phyloP scores from a whole-genome alignment of 352 stramenopile genomes.

The Pythium volutum region DNA sequence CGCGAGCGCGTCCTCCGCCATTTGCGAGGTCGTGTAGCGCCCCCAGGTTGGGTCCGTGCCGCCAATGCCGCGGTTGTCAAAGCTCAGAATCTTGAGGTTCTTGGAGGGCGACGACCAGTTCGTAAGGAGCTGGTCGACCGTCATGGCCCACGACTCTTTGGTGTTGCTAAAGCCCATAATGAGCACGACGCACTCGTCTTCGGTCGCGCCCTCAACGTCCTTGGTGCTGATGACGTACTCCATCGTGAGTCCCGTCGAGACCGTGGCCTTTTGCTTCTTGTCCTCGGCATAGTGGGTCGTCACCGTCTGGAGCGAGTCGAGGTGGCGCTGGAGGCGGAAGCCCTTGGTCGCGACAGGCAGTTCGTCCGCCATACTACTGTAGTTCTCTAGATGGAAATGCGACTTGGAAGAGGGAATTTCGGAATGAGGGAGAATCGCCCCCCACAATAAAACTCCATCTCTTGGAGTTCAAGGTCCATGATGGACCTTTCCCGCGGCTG shows the following conservation, averaged over 20 bases:
- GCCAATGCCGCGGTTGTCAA: slow-evolving; percentile 59
- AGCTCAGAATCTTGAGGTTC: slow-evolving; percentile 44
- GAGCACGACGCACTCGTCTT: slow-evolving; percentile 23
- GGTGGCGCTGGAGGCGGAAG: slow-evolving; percentile 40
- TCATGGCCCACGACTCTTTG: slow-evolving; percentile 24
- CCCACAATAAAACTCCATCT: too few species aligned
- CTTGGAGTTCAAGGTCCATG: too few species aligned
- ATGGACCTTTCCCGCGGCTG: too few species aligned
- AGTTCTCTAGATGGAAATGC: not conserved
- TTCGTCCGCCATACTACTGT: not conserved
- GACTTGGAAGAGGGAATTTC: too few species aligned
- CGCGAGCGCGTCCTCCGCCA: slow-evolving; percentile 58
- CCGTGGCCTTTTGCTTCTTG: slow-evolving; percentile 29
- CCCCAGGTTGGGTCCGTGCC: slow-evolving; percentile 41
- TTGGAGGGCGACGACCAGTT: slow-evolving; percentile 4
- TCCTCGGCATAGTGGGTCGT: slow-evolving; percentile 28
- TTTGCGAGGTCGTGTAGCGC: slow-evolving; percentile 53
- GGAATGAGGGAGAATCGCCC: too few species aligned
- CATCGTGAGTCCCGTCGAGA: slow-evolving; percentile 45
- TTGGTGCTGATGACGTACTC: slow-evolving; percentile 27
- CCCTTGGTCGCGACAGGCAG: slow-evolving; percentile 7
- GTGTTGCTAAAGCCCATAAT: slow-evolving; percentile 28
- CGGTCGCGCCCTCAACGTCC: slow-evolving; percentile 2
- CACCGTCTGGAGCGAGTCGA: slow-evolving; percentile 36
- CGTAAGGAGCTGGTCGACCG: slow-evolving; percentile 19